phyloP scores from a whole-genome alignment of 2,329 filamentous ascomycete genomes.

The Shiraia sp. region DNA sequence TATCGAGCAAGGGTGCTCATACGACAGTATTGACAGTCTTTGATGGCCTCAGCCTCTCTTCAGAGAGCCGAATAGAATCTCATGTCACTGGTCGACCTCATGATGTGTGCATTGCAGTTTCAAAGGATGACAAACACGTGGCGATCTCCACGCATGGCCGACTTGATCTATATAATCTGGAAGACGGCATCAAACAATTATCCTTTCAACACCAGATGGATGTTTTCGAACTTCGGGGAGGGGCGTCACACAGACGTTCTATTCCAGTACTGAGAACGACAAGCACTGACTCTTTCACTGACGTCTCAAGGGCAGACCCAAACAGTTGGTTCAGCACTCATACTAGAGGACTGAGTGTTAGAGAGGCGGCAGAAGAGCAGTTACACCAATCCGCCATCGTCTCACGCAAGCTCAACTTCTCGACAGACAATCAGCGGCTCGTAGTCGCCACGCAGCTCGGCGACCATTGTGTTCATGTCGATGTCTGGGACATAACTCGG shows the following conservation, averaged over 20 bases:
- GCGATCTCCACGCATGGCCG: conserved; percentile 25
- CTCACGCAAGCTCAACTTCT: conserved; percentile 40
- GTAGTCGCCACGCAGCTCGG: conserved; percentile 41
- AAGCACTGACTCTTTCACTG: conserved; percentile 14
- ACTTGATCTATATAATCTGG: conserved; percentile 24
- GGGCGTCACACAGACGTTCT: conserved; percentile 22
- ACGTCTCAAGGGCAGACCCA: conserved; percentile 10
- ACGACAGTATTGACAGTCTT: conserved; percentile 30
- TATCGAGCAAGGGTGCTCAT: conserved; percentile 25
- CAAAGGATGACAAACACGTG: conserved; percentile 25
- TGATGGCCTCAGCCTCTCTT: conserved; percentile 23
- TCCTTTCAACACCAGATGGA: conserved; percentile 31
- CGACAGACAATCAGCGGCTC: conserved; percentile 35
- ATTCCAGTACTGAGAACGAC: conserved; percentile 19
- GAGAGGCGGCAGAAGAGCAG: conserved; percentile 36
- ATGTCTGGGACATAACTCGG: conserved; percentile 30
- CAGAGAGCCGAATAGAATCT: conserved; percentile 20
- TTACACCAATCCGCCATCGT: conserved; percentile 29
- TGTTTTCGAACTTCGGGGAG: conserved; percentile 27
- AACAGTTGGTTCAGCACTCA: conserved; percentile 24
- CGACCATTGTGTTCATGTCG: conserved; percentile 33
- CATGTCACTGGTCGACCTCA: conserved; percentile 12
- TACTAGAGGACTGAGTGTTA: conserved; percentile 18
- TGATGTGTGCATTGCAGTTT: conserved; percentile 23
- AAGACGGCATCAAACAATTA: conserved; percentile 20